Evolutionary conservation across 495 filamentous ascomycete genomes (phyloP).

Genomic region (Talaromyces liani): DNA sequence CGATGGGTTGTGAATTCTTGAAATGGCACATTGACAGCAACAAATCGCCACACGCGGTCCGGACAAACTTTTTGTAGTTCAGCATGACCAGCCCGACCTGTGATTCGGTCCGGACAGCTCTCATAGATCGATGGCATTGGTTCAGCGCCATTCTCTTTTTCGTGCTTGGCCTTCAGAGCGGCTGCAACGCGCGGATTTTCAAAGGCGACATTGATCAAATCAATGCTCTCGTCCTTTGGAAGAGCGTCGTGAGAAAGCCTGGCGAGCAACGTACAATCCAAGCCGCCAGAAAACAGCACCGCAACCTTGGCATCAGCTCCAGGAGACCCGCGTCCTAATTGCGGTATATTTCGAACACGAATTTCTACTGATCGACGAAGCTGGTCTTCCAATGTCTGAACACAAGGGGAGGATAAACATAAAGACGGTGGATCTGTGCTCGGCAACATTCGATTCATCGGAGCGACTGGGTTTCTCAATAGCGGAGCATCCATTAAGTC

Average conservation of each 20-base stretch:
- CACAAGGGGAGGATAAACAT: slow-evolving; percentile 40
- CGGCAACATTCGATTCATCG: slow-evolving; percentile 52
- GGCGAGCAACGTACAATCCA: slow-evolving; percentile 88
- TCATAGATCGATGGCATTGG: slow-evolving; percentile 53
- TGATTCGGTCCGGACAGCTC: slow-evolving; percentile 81
- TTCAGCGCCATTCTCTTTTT: slow-evolving; percentile 16
- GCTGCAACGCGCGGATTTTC: slow-evolving; percentile 76
- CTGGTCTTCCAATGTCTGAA: slow-evolving; percentile 47
- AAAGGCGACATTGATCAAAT: slow-evolving; percentile 93
- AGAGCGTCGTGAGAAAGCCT: slow-evolving; percentile 75
- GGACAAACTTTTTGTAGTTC: slow-evolving; percentile 71
- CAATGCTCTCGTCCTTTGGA: slow-evolving; percentile 59
- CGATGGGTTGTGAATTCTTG: slow-evolving; percentile 65
- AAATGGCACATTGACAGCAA: slow-evolving; percentile 79
- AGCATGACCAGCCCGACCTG: slow-evolving; percentile 64
- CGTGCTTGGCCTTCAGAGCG: slow-evolving; percentile 26
- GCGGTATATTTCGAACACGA: slow-evolving; percentile 61
- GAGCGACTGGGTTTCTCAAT: slow-evolving; percentile 52
- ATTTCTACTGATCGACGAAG: slow-evolving; percentile 58
- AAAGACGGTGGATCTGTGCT: slow-evolving; percentile 26
- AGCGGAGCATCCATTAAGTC: slow-evolving; percentile 18
- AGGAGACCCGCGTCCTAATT: slow-evolving; percentile 29
- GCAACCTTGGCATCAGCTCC: slow-evolving; percentile 51
- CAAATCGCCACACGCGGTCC: slow-evolving; percentile 67
- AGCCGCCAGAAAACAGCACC: slow-evolving; percentile 86